Evolutionary conservation across 768 basidiomycete genomes (phyloP).

Genomic region (Hericium rajendrae): DNA sequence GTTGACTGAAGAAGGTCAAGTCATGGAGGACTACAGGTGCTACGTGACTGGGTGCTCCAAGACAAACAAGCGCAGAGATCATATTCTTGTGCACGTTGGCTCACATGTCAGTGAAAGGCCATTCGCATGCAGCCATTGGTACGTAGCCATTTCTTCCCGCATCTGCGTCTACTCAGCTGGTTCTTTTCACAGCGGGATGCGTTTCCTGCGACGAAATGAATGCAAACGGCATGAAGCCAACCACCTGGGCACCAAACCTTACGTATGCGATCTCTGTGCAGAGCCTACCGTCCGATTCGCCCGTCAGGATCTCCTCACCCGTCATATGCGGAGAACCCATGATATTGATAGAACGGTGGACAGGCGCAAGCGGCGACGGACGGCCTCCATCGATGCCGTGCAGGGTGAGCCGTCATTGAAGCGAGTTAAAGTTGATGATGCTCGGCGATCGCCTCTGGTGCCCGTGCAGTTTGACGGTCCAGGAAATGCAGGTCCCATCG

Average conservation of each 20-base stretch:
- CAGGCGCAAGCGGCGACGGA: constrained; percentile 23
- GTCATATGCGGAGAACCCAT: constrained; percentile 55
- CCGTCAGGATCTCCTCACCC: constrained; percentile 57
- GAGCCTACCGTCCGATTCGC: constrained; percentile 39
- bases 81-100: constrained; percentile 66
- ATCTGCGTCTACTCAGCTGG: background rate
- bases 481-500: no score
- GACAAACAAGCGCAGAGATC: constrained; percentile 62
- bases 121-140: constrained; percentile 60
- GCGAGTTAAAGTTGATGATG: no score
- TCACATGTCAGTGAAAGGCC: constrained; percentile 63
- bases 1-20: constrained; percentile 46
- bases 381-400: constrained; percentile 13
- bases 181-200: constrained; percentile 35
- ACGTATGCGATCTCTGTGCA: constrained; percentile 46
- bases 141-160: constrained; percentile 17
- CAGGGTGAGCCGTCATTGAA: no score
- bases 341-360: constrained; percentile 18
- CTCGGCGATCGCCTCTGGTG: no score
- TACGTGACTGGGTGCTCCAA: constrained; percentile 60
- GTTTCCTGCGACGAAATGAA: constrained; percentile 68
- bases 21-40: constrained; percentile 53
- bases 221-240: constrained; percentile 67
- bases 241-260: constrained; percentile 51
- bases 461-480: no score